Conservation (phyloP, 2,329 filamentous ascomycete genomes). For the Alternaria incomplexa region DNA sequence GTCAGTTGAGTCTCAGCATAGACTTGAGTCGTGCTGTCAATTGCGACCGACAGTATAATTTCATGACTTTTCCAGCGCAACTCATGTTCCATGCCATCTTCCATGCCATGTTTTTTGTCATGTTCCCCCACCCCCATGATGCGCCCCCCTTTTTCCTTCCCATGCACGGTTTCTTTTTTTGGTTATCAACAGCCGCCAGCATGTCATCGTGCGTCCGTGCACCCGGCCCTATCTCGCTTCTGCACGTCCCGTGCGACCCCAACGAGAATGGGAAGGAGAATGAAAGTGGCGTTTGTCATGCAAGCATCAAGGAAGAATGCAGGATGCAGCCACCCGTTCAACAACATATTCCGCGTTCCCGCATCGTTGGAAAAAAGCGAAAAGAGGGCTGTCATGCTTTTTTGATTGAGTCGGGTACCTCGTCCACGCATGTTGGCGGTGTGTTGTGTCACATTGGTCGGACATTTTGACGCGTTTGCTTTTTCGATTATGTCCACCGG, state of each 20-base stretch:
- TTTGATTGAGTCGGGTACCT: too few species aligned
- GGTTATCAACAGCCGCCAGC: background rate
- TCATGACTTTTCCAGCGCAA: background rate
- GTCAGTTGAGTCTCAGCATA: background rate
- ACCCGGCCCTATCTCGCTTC: background rate
- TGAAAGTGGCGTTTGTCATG: background rate
- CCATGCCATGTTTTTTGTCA: background rate
- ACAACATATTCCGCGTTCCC: background rate
- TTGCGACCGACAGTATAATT: background rate
- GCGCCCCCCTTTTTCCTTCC: background rate
- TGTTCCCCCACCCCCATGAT: background rate
- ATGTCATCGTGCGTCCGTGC: background rate
- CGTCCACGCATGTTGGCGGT: too few species aligned
- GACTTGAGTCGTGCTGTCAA: background rate
- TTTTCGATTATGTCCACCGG: too few species aligned
- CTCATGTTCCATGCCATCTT: background rate
- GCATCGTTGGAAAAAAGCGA: background rate
- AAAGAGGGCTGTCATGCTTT: too few species aligned
- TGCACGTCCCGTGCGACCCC: background rate
- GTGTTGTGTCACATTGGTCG: too few species aligned
- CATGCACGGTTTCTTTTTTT: background rate
- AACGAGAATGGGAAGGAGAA: background rate
- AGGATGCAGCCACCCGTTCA: background rate
- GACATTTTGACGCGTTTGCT: too few species aligned
- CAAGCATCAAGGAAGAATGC: background rate